Conservation (phyloP, 257 asterid species). For the Knoxia roxburghii region DNA sequence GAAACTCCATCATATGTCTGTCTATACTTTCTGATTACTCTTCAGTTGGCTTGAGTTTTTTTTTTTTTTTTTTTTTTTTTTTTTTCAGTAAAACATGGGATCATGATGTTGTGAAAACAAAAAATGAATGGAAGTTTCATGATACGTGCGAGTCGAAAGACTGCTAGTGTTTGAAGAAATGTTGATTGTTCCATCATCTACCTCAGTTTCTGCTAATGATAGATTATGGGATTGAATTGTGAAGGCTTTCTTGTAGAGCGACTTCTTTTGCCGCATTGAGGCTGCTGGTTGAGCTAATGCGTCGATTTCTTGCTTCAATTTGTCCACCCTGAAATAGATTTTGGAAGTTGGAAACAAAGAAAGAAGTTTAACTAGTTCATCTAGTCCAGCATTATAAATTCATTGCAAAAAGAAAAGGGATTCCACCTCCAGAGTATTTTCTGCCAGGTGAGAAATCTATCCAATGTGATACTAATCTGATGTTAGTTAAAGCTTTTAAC, state of each 20-base stretch:
- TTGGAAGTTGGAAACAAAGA: neutral
- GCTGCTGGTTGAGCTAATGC: slow-evolving; percentile 30
- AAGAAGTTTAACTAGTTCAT: neutral
- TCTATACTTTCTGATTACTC: neutral
- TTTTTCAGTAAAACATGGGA: neutral
- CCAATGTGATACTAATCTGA: too few relatives aligned
- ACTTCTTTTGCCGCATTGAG: slow-evolving; percentile 31
- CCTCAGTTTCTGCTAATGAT: slow-evolving; percentile 75
- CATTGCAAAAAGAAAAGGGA: neutral
- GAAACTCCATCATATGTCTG: neutral
- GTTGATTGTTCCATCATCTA: slow-evolving; percentile 6
- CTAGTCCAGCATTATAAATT: neutral
- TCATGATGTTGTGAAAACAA: neutral
- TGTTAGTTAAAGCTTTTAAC: neutral
- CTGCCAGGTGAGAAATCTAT: neutral
- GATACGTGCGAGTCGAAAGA: neutral
- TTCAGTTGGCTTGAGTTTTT: too few relatives aligned
- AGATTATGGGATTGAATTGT: slow-evolving; percentile 55
- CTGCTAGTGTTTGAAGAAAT: neutral
- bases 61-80: too few relatives aligned
- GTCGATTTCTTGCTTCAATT: slow-evolving; percentile 35
- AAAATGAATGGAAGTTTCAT: neutral
- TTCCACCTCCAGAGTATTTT: neutral
- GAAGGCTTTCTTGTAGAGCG: slow-evolving; percentile 64
- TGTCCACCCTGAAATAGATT: slow-evolving; percentile 41